Evolutionary conservation across 2,329 filamentous ascomycete species (phyloP).

Genomic region (Knufia fluminis): DNA sequence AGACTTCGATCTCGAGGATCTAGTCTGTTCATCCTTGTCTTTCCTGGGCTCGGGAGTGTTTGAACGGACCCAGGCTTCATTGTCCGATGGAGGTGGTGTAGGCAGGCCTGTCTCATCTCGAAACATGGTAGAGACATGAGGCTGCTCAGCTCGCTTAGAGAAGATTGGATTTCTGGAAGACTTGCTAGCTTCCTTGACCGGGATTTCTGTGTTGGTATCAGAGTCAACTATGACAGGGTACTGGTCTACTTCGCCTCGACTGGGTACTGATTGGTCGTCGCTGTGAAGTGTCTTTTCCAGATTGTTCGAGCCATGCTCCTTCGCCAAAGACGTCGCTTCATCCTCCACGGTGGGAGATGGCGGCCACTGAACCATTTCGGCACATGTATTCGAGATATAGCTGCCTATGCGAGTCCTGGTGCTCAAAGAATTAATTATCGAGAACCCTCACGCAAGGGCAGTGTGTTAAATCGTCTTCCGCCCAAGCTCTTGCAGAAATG

Average conservation of each 20-base stretch:
- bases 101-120: constrained; percentile 2
- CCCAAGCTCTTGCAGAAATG: neutral
- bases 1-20: constrained; percentile 16
- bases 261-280: constrained; percentile 22
- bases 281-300: constrained; percentile 19
- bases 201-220: constrained; percentile 13
- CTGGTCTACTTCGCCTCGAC: constrained; percentile 36
- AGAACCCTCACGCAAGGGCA: neutral
- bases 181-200: neutral
- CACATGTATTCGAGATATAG: neutral
- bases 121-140: neutral
- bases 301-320: constrained; percentile 29
- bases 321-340: constrained; percentile 33
- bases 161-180: neutral
- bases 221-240: constrained; percentile 34
- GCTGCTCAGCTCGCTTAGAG: constrained; percentile 3
- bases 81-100: constrained; percentile 9
- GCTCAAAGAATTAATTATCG: neutral
- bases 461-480: neutral
- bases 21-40: neutral
- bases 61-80: constrained; percentile 13
- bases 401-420: neutral
- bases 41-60: neutral
- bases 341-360: constrained; percentile 39
- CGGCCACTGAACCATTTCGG: constrained; percentile 28